Base-by-base conservation (phyloP, 106 monocot species). In the Dendrobium chrysotoxum region DNA sequence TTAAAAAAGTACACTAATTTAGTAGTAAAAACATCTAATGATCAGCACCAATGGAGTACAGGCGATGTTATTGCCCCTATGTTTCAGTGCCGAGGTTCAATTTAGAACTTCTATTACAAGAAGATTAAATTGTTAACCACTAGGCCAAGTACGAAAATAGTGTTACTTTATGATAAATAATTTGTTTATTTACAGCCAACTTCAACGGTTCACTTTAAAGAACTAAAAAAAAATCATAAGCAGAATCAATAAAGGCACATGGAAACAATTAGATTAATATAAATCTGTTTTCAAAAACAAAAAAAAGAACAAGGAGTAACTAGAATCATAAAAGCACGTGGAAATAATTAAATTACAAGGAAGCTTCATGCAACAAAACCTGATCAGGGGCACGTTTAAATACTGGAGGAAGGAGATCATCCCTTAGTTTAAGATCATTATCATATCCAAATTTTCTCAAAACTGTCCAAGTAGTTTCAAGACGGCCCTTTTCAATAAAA, bases 391-490 rank as follows among this genome's bases (percentile, higher is more conserved):
- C 89, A 7, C 92, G 85, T 75, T 91, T 98, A 76, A 93, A 92
- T 30, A 84, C 75, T 86, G 85, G 50, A 68, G 94, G 92, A 71
- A 97, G 80, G 53, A 97, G 90, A 86, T 98, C 94, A 84, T 89
- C 92, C 78, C 92, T 91, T 12, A 98, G 88, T 77, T 92, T 92
- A 61, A 98, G 80, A 57, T 95, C 97, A 85, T 95, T 91, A 70
- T 94, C 86, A 82, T 95, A 98, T 47, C 97, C 94, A 87, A 95
- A 98, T 80, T 98, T 98, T 81, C 97, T 91, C 58, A 98, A 72
- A 13, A 95, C 97, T 2, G 97, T 95, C 97, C 97, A 98, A 41
- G 92, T 98, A 68, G 97, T 98, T 82, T 98, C 97, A 80, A 98
- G 89, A 35, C 97, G 91, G 23, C 97, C 97, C 80, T 94, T 98